A percentile compares a stretch with the other conserved stretches of the same genome.
Evolutionary conservation across 1,284 basidiomycete species (phyloP).

Genomic region (Puccinia sorghi): DNA sequence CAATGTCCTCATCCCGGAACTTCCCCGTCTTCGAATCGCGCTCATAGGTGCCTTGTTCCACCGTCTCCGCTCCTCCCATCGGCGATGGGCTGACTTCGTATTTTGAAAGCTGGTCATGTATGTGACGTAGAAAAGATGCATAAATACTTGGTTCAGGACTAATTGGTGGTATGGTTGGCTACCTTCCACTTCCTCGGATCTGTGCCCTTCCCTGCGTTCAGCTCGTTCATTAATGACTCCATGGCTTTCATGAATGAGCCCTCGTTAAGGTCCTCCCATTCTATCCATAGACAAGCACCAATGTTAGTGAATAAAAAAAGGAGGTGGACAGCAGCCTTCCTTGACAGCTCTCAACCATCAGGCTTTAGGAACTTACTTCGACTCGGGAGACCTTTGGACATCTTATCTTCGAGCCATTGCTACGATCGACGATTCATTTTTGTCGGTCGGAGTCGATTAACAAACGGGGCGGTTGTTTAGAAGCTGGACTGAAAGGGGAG

Average conservation of each 20-base stretch:
- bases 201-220: constrained; percentile 28
- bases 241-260: constrained; percentile 23
- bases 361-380: constrained; percentile 13
- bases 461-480: not conserved
- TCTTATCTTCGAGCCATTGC: constrained; percentile 43
- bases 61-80: constrained; percentile 13
- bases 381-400: constrained; percentile 46
- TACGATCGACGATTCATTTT: not conserved
- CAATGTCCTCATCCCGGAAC: constrained; percentile 46
- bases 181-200: constrained; percentile 44
- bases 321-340: not conserved
- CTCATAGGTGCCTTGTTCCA: constrained; percentile 37
- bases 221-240: constrained; percentile 28
- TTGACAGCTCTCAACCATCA: not conserved
- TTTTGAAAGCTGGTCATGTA: constrained; percentile 30
- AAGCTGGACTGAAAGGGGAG: not conserved
- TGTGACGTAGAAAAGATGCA: not conserved
- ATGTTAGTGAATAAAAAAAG: not conserved
- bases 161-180: not conserved
- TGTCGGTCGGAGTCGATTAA: not conserved
- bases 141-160: not conserved
- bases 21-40: constrained; percentile 32
- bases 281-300: not conserved
- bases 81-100: constrained; percentile 23
- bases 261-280: constrained; percentile 38